Base-by-base conservation (phyloP, 495 filamentous ascomycete species). In the Bombardia bombarda region DNA sequence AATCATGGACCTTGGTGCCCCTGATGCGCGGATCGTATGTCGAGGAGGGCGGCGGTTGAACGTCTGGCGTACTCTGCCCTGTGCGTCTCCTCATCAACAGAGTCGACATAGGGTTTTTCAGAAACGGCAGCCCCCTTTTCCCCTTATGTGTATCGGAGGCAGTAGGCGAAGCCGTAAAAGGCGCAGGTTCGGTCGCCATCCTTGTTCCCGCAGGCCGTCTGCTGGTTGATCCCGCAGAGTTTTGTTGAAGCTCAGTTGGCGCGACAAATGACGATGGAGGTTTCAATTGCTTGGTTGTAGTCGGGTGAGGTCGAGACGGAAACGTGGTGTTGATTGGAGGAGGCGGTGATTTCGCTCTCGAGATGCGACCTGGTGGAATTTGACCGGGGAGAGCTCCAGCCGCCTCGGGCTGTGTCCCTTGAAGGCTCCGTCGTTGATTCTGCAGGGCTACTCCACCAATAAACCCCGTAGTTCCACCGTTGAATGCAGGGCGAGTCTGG, bases 1-100 rank as follows among this genome's bases (percentile, higher is more conserved):
- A 96, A 59, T 96, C 89, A 62, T 96, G 89, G 7, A 96, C 78
- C 24, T 80, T 75, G 8, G 82, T 90, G 21, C 89, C 89, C 32
- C 78, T 76, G 51, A 96, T 96, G 32, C 88, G 65, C 14, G 87
- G 87, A 53, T 95, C 89, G 51, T 88, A 90, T 45, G 40, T 54
- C 7, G 66, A 60, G 6, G 73, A 64, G 4, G 80, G 75, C n/a
- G 79, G 60, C 21, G 76, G 56, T 37, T 72, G 67, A 9, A 70
- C 56, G 20, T 73, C 68, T 3, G 62, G 57, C 4, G 67, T 58
- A 26, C 62, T 70, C 28, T 75, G 61, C 2, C 53, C 59, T 3
- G 57, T 65, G 47, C 62, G 68, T 43, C 59, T 72, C 52, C 58
- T 62, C 47, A 58, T 50, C 52, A 55, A 46, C 36, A 74, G 41